Conservation (phyloP, 2,329 filamentous ascomycete genomes). For the Alternaria tenuissima region DNA sequence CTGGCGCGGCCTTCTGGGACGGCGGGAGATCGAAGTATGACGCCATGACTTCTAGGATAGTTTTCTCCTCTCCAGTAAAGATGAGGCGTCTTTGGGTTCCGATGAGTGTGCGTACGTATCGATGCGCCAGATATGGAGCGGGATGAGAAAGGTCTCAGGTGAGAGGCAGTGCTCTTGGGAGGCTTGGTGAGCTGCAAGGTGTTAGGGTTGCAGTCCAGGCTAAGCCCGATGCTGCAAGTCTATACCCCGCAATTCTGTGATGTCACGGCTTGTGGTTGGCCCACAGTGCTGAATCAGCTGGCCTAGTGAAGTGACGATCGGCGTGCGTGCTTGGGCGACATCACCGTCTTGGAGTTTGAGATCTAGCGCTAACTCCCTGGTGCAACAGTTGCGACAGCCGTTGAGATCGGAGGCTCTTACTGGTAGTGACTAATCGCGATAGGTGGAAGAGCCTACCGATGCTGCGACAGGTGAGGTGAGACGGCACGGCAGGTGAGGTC, state of each 20-base stretch:
- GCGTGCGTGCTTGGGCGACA: constrained; percentile 20
- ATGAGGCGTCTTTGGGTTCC: constrained; percentile 3
- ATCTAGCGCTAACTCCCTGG: background rate
- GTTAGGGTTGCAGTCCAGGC: constrained; percentile 2
- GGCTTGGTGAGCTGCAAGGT: constrained; percentile 9
- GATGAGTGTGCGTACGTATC: constrained; percentile 4
- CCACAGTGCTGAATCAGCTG: constrained; percentile 3
- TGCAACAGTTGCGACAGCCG: background rate
- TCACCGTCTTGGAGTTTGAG: constrained; percentile 10
- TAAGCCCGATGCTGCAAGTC: constrained; percentile 12
- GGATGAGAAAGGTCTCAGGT: constrained; percentile 7
- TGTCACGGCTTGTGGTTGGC: constrained; percentile 9
- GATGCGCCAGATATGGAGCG: constrained; percentile 18
- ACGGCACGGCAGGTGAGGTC: constrained; percentile 8
- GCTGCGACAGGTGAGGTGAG: constrained; percentile 1
- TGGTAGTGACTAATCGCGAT: background rate
- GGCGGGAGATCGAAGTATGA: constrained; percentile 47
- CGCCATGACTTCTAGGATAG: constrained; percentile 32
- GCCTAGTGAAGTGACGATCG: constrained; percentile 15
- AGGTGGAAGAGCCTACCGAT: background rate
- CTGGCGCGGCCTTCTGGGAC: constrained; percentile 26
- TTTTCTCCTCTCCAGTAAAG: constrained; percentile 5
- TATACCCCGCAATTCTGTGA: constrained; percentile 17
- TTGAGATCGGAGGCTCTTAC: background rate
- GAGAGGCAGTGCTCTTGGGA: constrained; percentile 24